Conservation (phyloP, 2,329 filamentous ascomycete species). For the Sporothrix pallida region DNA sequence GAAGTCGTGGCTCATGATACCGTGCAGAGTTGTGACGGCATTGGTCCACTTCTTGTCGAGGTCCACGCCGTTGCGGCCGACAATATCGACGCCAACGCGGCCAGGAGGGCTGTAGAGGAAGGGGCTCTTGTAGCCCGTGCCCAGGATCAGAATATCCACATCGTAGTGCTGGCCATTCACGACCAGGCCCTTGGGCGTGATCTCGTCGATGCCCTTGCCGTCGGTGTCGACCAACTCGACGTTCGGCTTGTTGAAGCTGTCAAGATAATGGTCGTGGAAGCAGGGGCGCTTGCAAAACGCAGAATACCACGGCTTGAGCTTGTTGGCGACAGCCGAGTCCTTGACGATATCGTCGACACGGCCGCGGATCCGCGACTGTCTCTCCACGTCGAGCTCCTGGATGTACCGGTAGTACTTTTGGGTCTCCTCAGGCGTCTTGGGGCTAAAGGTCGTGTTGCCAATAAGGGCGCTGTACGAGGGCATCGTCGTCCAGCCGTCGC, state of each 20-base stretch:
- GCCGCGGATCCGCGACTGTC: slow-evolving; percentile 43
- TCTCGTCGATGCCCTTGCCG: slow-evolving; percentile 55
- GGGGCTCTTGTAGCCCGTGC: slow-evolving; percentile 18
- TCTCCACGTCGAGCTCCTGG: slow-evolving; percentile 46
- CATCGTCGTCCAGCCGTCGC: slow-evolving; percentile 56
- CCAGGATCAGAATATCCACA: slow-evolving; percentile 39
- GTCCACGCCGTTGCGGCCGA: slow-evolving; percentile 31
- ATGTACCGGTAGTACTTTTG: slow-evolving; percentile 47
- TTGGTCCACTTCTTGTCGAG: slow-evolving; percentile 38
- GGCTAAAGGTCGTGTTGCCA: slow-evolving; percentile 45
- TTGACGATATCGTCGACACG: slow-evolving; percentile 59
- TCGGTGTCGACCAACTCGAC: slow-evolving; percentile 66
- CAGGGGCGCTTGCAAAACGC: slow-evolving; percentile 67
- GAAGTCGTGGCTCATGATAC: slow-evolving; percentile 36
- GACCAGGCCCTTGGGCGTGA: slow-evolving; percentile 55
- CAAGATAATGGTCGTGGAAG: slow-evolving; percentile 66
- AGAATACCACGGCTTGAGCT: slow-evolving; percentile 65
- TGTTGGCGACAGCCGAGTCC: slow-evolving; percentile 56
- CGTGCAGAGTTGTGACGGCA: slow-evolving; percentile 35
- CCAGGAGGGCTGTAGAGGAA: slow-evolving; percentile 35
- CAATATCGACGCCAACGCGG: slow-evolving; percentile 27
- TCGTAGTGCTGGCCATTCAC: slow-evolving; percentile 54
- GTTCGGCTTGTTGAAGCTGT: slow-evolving; percentile 62
- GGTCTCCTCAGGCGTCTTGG: slow-evolving; percentile 44
- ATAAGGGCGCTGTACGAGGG: slow-evolving; percentile 44